Evolutionary conservation across 2,329 filamentous ascomycete species (phyloP).

Genomic region (Fusarium algeriense): DNA sequence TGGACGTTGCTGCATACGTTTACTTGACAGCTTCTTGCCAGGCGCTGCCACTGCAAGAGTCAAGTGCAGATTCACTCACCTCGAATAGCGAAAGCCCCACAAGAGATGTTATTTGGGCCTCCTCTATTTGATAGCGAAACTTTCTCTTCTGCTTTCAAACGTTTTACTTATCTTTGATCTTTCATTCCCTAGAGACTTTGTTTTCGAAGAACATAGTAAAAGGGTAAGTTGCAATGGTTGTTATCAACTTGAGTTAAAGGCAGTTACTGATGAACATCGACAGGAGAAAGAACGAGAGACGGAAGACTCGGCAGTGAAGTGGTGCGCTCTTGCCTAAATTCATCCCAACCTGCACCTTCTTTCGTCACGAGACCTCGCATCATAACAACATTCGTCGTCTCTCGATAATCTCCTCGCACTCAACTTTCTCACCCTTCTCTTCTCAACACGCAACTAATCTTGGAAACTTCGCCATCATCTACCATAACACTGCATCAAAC

Average conservation of each 20-base stretch:
- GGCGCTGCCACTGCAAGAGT: conserved; percentile 34
- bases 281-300: conserved; percentile 16
- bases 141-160: not conserved
- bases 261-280: conserved; percentile 4
- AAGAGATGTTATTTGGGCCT: not conserved
- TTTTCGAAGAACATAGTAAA: conserved; percentile 2
- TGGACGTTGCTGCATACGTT: conserved; percentile 13
- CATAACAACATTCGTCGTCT: conserved; percentile 3
- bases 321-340: conserved; percentile 23
- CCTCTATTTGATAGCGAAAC: not conserved
- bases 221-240: conserved; percentile 15
- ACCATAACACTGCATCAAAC: not conserved
- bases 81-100: conserved; percentile 9
- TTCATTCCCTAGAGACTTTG: not conserved
- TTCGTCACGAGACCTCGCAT: conserved; percentile 1
- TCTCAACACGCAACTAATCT: not conserved
- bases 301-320: conserved; percentile 2
- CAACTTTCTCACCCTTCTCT: conserved; percentile 22
- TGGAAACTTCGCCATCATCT: conserved; percentile 14
- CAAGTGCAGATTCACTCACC: conserved; percentile 6
- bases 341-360: conserved; percentile 31
- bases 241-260: not conserved
- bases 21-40: conserved; percentile 29
- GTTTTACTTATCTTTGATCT: not conserved
- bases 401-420: conserved; percentile 8